Evolutionary conservation across 1,284 basidiomycete species (phyloP), one percentile per base, ranked within the genome.

Genomic region (Gymnopus androsaceus): DNA sequence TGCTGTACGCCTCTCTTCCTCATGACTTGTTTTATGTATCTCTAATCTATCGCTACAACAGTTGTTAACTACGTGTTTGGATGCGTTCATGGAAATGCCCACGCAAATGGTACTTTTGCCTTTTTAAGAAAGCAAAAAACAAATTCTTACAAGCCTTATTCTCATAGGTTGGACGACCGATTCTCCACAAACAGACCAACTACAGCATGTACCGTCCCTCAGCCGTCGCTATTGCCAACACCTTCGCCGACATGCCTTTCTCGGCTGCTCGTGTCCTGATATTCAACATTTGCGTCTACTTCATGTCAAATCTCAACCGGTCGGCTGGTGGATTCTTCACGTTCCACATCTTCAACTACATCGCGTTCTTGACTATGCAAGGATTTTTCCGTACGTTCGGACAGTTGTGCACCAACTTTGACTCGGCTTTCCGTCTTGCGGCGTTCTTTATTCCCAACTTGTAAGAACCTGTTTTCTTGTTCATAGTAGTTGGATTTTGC

Each of bases 191-290:
- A 67, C 70, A 91, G 81, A 86, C 84, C n/a, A 79, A 75, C 40
- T 95, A 90, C 68, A 82, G 88, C 58, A 84, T 95, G 72, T 95
- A 92, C 69, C 83, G 91, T 23, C 89, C 92, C 0, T 81, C 86
- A 4, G 88, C 91, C 1, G 75, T 87, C 28, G 82, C 85, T 0
- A 67, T 93, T 17, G 88, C 87, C 3, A 88, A 91, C 65, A 89
- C 88, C 0, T 66, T 93, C 14, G 79, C 89, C 30, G 91, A 92
- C 64, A 72, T 93, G 25, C 91, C 90, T 0, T 87, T 92, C 72
- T 86, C 88, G 1, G 80, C 88, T 17, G 61, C 74, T 7, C 82
- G 85, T 9, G 67, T 90, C 23, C 64, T 90, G 40, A 61, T 90
- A 28, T 91, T 85, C 75, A 75, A 87, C 63, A 69, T 90, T 41